These are phyloP conservation scores for Neoboletus subvelutipes DNA, from an alignment of 768 basidiomycete species.

Conservation along the genomic window DNA sequence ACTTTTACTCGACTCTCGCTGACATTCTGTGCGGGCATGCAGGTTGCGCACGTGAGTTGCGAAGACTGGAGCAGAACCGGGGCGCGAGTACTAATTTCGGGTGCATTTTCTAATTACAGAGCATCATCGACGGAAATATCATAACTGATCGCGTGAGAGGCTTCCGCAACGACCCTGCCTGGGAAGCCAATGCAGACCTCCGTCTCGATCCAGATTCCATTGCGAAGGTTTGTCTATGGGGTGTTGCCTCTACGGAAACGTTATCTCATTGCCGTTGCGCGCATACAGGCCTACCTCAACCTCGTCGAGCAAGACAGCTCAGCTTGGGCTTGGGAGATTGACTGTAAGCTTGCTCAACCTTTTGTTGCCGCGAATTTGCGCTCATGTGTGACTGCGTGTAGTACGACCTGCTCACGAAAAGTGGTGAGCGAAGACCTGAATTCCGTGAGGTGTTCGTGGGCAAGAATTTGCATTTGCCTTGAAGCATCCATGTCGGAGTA, in stretches of 20 bases:
- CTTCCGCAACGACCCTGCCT: conserved; percentile 34
- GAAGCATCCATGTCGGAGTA: not conserved
- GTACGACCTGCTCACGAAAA: conserved; percentile 56
- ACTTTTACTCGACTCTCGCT: not conserved
- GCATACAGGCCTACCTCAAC: conserved; percentile 57
- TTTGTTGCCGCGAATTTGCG: not conserved
- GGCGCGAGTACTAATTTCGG: not conserved
- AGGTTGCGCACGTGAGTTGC: conserved; percentile 65
- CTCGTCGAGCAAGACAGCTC: conserved; percentile 69
- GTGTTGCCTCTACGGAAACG: not conserved
- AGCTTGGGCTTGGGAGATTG: conserved; percentile 79
- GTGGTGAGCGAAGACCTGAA: conserved; percentile 35
- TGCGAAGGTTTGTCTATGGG: conserved; percentile 49
- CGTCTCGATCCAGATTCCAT: conserved; percentile 66
- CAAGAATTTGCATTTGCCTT: not conserved
- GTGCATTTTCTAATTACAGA: conserved; percentile 34
- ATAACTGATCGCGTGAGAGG: conserved; percentile 38
- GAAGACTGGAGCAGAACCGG: not conserved
- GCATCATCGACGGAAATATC: conserved; percentile 67
- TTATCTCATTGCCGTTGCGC: not conserved
- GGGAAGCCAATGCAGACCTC: conserved; percentile 45
- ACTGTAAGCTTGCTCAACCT: conserved; percentile 47
- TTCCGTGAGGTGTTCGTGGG: not conserved
- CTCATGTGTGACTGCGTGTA: conserved; percentile 9
- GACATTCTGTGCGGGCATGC: not conserved